Evolutionary conservation across 2,329 filamentous ascomycete genomes (phyloP).

Genomic region (Nothophaeocryptopus gaeumannii): DNA sequence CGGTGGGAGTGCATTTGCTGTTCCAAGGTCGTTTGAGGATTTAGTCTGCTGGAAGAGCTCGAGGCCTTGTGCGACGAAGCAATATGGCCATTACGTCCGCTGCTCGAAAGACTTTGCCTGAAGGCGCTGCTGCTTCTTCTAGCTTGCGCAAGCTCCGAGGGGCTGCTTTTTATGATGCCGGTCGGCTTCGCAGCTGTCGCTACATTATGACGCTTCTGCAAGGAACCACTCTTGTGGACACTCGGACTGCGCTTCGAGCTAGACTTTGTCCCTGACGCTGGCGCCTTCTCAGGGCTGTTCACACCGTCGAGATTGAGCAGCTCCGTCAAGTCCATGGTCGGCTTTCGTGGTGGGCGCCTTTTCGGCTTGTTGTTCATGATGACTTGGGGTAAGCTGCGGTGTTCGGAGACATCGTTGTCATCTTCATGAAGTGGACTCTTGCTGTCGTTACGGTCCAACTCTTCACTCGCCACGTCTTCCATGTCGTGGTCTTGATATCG

Average conservation of each 20-base stretch:
- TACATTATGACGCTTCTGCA: slow-evolving; percentile 8
- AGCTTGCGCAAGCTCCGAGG: slow-evolving; percentile 1
- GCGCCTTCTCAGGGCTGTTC: slow-evolving; percentile 26
- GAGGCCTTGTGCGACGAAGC: too few relatives aligned
- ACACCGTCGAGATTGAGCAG: slow-evolving; percentile 21
- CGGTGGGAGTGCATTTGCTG: too few relatives aligned
- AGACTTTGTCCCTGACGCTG: not conserved
- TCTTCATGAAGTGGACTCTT: slow-evolving; percentile 12
- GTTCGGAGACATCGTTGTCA: slow-evolving; percentile 27
- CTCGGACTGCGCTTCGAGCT: not conserved
- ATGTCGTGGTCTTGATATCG: slow-evolving; percentile 19
- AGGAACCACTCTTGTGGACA: not conserved
- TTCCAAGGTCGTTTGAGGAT: too few relatives aligned
- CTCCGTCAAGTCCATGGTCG: slow-evolving; percentile 29
- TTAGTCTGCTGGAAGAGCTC: too few relatives aligned
- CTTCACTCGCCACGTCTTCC: slow-evolving; percentile 15
- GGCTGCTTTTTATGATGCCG: slow-evolving; percentile 10
- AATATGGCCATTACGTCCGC: too few relatives aligned
- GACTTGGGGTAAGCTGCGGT: slow-evolving; percentile 26
- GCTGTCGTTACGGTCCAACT: slow-evolving; percentile 12
- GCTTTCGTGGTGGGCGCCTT: slow-evolving; percentile 18
- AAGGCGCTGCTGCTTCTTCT: slow-evolving; percentile 25
- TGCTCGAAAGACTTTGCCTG: slow-evolving; percentile 24
- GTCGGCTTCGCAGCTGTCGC: not conserved
- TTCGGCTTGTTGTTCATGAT: slow-evolving; percentile 17